Conservation (phyloP, 2,329 filamentous ascomycete genomes). For the Fusarium pseudocircinatum region DNA sequence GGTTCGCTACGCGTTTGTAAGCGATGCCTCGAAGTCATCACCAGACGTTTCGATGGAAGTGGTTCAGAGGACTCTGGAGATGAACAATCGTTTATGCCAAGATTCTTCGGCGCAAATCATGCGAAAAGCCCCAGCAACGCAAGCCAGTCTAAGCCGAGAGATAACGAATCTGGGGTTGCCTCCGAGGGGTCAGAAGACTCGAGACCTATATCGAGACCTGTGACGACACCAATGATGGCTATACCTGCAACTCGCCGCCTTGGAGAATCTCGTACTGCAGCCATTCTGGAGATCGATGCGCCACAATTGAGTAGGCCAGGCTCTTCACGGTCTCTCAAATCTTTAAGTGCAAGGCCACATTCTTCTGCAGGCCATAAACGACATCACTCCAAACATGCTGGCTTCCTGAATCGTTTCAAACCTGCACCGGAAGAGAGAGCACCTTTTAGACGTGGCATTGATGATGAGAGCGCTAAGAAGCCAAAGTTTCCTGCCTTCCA, state of each 20-base stretch:
- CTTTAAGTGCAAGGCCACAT: constrained; percentile 76
- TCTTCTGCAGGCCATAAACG: constrained; percentile 81
- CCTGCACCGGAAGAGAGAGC: constrained; percentile 79
- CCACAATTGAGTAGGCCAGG: constrained; percentile 89
- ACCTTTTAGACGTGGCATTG: constrained; percentile 81
- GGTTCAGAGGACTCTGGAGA: constrained; percentile 87
- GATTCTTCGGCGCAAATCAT: constrained; percentile 67
- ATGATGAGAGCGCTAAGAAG: constrained; percentile 72
- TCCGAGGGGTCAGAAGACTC: constrained; percentile 57
- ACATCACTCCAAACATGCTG: constrained; percentile 85
- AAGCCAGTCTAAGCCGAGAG: constrained; percentile 50
- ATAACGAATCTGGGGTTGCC: constrained; percentile 52
- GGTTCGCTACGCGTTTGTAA: constrained; percentile 91
- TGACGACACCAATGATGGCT: constrained; percentile 77
- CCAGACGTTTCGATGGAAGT: constrained; percentile 87
- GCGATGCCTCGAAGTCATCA: constrained; percentile 90
- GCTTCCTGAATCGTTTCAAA: constrained; percentile 81
- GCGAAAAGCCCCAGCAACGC: constrained; percentile 52
- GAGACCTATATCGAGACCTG: constrained; percentile 64
- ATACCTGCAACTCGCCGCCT: constrained; percentile 72
- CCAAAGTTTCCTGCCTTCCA: constrained; percentile 89
- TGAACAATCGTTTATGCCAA: constrained; percentile 74
- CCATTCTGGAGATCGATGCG: constrained; percentile 88
- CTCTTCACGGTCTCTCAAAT: constrained; percentile 89
- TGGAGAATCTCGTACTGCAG: constrained; percentile 83